phyloP scores from a whole-genome alignment of 345 rosid species.

The Salix purpurea region DNA sequence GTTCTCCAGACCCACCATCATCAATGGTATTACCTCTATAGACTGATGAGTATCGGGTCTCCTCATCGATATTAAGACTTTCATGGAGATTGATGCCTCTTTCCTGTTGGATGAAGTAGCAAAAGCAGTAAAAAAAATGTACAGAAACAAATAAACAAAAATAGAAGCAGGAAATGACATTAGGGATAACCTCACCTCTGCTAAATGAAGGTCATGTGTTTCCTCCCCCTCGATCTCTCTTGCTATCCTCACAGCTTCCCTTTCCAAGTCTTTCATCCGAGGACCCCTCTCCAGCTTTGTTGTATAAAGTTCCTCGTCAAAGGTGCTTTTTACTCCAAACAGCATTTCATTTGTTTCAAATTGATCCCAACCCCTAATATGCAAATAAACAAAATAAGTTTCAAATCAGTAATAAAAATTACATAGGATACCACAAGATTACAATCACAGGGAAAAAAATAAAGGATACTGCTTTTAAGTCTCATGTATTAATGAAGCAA shows the following conservation, averaged over 20 bases:
- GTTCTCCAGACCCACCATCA: constrained; percentile 76
- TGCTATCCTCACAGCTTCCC: constrained; percentile 77
- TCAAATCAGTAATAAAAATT: background rate
- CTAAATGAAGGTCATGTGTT: constrained; percentile 79
- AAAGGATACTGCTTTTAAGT: background rate
- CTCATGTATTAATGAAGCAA: background rate
- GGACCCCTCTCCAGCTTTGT: constrained; percentile 79
- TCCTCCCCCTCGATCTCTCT: constrained; percentile 90
- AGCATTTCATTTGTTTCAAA: constrained; percentile 66
- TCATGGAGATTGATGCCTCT: constrained; percentile 64
- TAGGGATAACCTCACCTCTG: constrained; percentile 55
- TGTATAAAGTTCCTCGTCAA: constrained; percentile 81
- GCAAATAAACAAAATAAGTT: background rate
- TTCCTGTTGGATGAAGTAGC: constrained; percentile 54
- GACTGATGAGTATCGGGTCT: constrained; percentile 81
- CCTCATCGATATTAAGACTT: constrained; percentile 66
- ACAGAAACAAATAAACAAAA: background rate
- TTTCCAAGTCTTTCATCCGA: constrained; percentile 55
- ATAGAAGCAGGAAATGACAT: constrained; percentile 11
- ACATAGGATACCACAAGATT: too few relatives aligned
- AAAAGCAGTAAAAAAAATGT: constrained; percentile 1
- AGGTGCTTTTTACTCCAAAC: constrained; percentile 90
- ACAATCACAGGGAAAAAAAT: too few relatives aligned
- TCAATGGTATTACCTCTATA: constrained; percentile 47
- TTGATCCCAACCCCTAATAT: constrained; percentile 76